These are phyloP conservation scores for Gnomoniopsis sp. DNA, from an alignment of 2,329 filamentous ascomycete species.

Conservation along the genomic window DNA sequence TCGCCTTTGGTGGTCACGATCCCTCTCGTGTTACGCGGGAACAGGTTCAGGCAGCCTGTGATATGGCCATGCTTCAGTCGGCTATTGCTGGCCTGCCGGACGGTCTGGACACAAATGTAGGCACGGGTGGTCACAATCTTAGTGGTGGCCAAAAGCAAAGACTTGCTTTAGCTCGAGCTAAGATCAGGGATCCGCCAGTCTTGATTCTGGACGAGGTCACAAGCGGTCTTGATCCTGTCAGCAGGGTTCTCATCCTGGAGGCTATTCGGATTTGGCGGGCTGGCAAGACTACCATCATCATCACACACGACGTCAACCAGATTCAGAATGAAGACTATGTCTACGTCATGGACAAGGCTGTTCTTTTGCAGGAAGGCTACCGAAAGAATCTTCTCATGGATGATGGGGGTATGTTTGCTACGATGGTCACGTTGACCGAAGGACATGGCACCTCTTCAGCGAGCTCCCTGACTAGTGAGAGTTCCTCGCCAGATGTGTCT, in stretches of 20 bases:
- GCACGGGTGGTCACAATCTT: slow-evolving; percentile 64
- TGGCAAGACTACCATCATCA: slow-evolving; percentile 84
- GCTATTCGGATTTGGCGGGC: slow-evolving; percentile 73
- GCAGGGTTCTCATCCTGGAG: slow-evolving; percentile 65
- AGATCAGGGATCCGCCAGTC: slow-evolving; percentile 72
- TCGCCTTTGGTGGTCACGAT: slow-evolving; percentile 64
- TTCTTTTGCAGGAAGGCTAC: slow-evolving; percentile 66
- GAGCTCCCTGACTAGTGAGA: background rate
- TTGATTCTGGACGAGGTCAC: slow-evolving; percentile 87
- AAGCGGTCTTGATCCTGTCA: slow-evolving; percentile 77
- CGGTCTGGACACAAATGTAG: slow-evolving; percentile 70
- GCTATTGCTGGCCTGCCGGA: slow-evolving; percentile 65
- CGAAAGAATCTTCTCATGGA: slow-evolving; percentile 50
- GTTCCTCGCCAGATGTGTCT: background rate
- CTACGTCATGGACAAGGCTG: slow-evolving; percentile 72
- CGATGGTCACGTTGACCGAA: slow-evolving; percentile 30
- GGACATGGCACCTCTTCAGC: slow-evolving; percentile 6
- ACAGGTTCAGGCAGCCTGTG: slow-evolving; percentile 59
- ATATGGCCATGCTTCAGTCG: slow-evolving; percentile 65
- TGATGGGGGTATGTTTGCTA: slow-evolving; percentile 43
- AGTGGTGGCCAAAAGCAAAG: slow-evolving; percentile 86
- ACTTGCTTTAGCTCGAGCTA: slow-evolving; percentile 75
- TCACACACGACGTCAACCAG: slow-evolving; percentile 84
- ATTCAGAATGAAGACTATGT: slow-evolving; percentile 72
- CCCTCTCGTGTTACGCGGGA: slow-evolving; percentile 44